A percentile compares a stretch with the other conserved stretches of the same genome.
Conservation (phyloP, 2,329 filamentous ascomycete genomes). For the Aureobasidium subglaciale region DNA sequence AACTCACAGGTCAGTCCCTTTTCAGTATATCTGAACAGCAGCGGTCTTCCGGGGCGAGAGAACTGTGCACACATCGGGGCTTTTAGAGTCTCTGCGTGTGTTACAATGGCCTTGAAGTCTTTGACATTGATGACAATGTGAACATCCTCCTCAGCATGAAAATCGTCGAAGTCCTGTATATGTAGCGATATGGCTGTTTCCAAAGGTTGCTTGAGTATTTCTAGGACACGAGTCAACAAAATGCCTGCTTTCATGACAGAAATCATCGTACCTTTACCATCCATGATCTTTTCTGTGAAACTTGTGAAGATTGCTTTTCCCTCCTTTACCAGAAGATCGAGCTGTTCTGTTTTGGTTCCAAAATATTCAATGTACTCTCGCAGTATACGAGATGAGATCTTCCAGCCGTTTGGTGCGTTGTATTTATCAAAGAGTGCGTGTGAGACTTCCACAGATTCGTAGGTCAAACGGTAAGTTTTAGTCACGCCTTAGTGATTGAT, state of each 20-base stretch:
- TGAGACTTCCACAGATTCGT: constrained; percentile 65
- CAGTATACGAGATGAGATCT: constrained; percentile 61
- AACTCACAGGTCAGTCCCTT: constrained; percentile 68
- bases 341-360: constrained; percentile 69
- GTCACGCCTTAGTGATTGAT: constrained; percentile 51
- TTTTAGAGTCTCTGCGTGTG: constrained; percentile 63
- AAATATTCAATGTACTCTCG: constrained; percentile 75
- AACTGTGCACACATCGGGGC: constrained; percentile 62
- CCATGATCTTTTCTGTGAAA: constrained; percentile 71
- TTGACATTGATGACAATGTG: constrained; percentile 78
- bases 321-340: constrained; percentile 69
- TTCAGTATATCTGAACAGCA: constrained; percentile 61
- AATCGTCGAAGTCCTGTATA: constrained; percentile 68
- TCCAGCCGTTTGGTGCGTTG: constrained; percentile 63
- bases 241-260: background rate
- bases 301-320: constrained; percentile 68
- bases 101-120: constrained; percentile 72
- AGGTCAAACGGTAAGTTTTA: constrained; percentile 69
- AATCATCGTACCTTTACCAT: constrained; percentile 48
- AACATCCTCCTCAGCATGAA: constrained; percentile 65
- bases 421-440: constrained; percentile 67
- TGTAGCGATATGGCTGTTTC: constrained; percentile 74
- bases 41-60: constrained; percentile 62
- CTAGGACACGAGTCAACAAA: constrained; percentile 33
- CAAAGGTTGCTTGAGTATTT: constrained; percentile 70